Percentiles rank a stretch among this genome's conserved stretches.
Conservation (phyloP, 1,139 yeast species). For the Magnusiomyces sp. region DNA sequence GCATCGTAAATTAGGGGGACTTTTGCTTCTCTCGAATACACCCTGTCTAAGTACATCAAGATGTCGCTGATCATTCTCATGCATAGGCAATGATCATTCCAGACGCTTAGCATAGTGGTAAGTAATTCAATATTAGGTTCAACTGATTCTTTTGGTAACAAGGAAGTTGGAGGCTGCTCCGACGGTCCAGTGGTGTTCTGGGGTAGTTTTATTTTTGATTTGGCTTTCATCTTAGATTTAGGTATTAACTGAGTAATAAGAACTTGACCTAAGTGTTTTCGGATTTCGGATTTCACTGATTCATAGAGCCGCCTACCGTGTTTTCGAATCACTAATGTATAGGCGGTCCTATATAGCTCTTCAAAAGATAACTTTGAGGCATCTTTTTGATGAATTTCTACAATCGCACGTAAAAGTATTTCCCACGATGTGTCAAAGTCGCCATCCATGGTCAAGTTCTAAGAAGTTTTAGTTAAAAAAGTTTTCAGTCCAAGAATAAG, state of each 20-base stretch:
- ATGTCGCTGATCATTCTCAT: constrained; percentile 82
- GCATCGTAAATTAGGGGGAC: constrained; percentile 64
- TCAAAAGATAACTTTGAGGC: constrained; percentile 77
- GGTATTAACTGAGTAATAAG: constrained; percentile 22
- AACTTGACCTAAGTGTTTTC: constrained; percentile 40
- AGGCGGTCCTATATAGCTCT: constrained; percentile 73
- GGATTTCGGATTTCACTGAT: constrained; percentile 46
- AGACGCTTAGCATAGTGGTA: constrained; percentile 42
- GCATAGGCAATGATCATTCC: constrained; percentile 70
- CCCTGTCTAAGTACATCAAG: constrained; percentile 77
- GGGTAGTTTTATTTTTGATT: background rate
- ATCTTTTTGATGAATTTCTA: constrained; percentile 64
- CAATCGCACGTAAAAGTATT: constrained; percentile 62
- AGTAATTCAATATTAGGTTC: constrained; percentile 32
- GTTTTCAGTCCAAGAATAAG: background rate
- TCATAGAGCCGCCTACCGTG: constrained; percentile 64
- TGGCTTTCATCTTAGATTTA: constrained; percentile 13
- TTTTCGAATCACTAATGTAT: constrained; percentile 67
- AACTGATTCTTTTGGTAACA: constrained; percentile 1
- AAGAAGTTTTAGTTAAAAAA: background rate
- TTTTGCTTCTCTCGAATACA: constrained; percentile 67
- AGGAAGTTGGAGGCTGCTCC: constrained; percentile 1
- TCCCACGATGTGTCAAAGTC: constrained; percentile 68
- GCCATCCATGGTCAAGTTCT: constrained; percentile 25
- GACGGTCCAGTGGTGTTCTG: background rate